Evolutionary conservation across 148 eudicot genomes (phyloP).

Genomic region (Spergularia marina): DNA sequence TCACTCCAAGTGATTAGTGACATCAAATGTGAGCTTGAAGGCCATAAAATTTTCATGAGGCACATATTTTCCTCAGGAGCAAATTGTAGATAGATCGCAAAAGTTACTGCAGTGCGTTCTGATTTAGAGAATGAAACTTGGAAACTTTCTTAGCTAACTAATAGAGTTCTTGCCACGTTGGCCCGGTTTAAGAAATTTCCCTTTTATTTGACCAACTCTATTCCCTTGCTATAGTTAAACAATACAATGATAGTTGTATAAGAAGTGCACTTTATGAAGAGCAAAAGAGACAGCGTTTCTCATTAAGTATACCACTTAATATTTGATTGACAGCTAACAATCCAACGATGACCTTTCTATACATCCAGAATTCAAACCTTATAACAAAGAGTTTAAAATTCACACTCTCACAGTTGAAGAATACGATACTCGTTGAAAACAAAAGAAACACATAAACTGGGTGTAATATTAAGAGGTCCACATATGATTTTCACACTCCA

Average conservation of each 20-base stretch:
- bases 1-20: background rate
- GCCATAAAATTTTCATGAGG: background rate
- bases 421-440: background rate
- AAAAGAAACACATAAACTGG: background rate
- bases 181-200: slow-evolving; percentile 8
- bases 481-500: background rate
- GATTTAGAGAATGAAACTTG: slow-evolving; percentile 15
- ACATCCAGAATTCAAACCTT: background rate
- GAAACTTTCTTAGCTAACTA: slow-evolving; percentile 13
- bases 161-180: slow-evolving; percentile 8
- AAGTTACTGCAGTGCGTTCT: background rate
- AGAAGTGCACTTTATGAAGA: background rate
- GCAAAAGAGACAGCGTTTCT: background rate
- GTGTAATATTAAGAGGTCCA: background rate
- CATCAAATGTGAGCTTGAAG: background rate
- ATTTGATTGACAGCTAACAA: background rate
- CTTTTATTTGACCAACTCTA: slow-evolving; percentile 16
- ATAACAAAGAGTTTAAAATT: background rate
- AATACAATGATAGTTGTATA: background rate
- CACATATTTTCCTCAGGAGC: background rate
- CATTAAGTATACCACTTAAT: background rate
- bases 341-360: background rate
- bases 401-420: background rate
- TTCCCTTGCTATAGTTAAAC: slow-evolving; percentile 16
- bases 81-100: slow-evolving; percentile 2